Evolutionary conservation across 441 rosid genomes (phyloP), one percentile per base, ranked within the genome.

Genomic region (Dalechampia spathulata): DNA sequence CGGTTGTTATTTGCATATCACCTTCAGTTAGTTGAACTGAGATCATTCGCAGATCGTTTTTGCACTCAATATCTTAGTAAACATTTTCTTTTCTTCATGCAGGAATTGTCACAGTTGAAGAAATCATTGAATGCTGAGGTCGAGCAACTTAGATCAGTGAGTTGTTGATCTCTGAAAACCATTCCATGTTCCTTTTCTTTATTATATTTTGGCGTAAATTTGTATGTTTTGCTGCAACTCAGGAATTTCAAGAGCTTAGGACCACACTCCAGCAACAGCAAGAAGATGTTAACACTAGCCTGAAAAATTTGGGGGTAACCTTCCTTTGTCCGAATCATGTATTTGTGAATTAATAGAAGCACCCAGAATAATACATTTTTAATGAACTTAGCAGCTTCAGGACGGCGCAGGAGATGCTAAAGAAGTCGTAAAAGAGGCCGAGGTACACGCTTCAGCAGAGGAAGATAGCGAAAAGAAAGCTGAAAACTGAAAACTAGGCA

Each of bases 201-300:
- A 19, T 14, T 21, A 19, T 32, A 42, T 16, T 11, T 14, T 6
- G 17, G 34, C 20, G 7, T 57, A 27, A 60, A n/a, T n/a, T 37
- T 27, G 3, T 66, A 39, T 27, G 3, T 66, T n/a, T 52, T 15
- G 5, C 23, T 4, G 2, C 0, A 58, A 58, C 59, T 6, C 45
- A 85, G 94, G 96, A 88, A 69, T 88, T 85, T 67, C 79, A 82
- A 79, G 89, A 82, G 25, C 75, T 88, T 62, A 78, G 83, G 63
- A 80, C 61, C 51, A 83, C 89, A 27, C 78, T 88, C 14, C 85
- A 82, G 64, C 91, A 85, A 65, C 96, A 85, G 36, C 94, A 85
- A 69, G 94, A 85, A 51, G 94, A 88, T 68, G 89, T 83, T 47
- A 44, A 83, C 0, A 68, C 82, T 25, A 88, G 84, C 75, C 64